phyloP scores from a whole-genome alignment of 306 rosid species.

The Lupinus albus region DNA sequence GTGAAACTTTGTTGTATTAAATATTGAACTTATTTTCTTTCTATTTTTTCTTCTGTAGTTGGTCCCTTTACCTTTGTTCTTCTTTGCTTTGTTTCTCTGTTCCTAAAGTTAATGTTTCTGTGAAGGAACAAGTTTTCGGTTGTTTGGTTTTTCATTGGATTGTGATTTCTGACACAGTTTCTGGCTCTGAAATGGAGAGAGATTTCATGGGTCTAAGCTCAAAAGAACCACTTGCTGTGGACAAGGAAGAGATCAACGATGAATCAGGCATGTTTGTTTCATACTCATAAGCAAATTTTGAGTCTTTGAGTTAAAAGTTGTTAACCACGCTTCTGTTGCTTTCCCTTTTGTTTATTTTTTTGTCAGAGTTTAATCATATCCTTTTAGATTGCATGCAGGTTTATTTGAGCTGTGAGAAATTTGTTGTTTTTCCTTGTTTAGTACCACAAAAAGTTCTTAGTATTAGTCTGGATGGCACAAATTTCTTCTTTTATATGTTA shows the following conservation, averaged over 20 bases:
- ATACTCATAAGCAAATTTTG: constrained; percentile 1
- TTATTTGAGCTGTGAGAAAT: constrained; percentile 11
- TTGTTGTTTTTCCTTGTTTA: background rate
- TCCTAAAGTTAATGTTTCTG: constrained; percentile 11
- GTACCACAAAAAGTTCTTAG: background rate
- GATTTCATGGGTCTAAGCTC: constrained; percentile 84
- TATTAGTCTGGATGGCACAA: background rate
- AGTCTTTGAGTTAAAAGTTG: constrained; percentile 2
- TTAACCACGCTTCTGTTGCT: constrained; percentile 17
- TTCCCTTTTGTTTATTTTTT: background rate
- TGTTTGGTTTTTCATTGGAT: constrained; percentile 22
- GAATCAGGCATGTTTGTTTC: constrained; percentile 58
- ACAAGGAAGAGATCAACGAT: constrained; percentile 65
- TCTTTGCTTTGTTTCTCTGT: constrained; percentile 31
- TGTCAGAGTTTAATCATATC: background rate
- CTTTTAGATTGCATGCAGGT: constrained; percentile 30
- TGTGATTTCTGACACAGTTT: constrained; percentile 14
- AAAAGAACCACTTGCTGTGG: constrained; percentile 52
- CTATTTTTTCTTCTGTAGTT: constrained; percentile 38
- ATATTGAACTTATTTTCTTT: background rate
- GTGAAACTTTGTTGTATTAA: background rate
- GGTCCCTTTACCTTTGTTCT: constrained; percentile 41
- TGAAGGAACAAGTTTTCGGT: constrained; percentile 17
- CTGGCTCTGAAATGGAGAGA: constrained; percentile 69
- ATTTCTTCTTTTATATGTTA: background rate